These are phyloP conservation scores for Apiotrichum mycotoxinovorans DNA, from an alignment of 1,284 basidiomycete species.

Conservation along the genomic window DNA sequence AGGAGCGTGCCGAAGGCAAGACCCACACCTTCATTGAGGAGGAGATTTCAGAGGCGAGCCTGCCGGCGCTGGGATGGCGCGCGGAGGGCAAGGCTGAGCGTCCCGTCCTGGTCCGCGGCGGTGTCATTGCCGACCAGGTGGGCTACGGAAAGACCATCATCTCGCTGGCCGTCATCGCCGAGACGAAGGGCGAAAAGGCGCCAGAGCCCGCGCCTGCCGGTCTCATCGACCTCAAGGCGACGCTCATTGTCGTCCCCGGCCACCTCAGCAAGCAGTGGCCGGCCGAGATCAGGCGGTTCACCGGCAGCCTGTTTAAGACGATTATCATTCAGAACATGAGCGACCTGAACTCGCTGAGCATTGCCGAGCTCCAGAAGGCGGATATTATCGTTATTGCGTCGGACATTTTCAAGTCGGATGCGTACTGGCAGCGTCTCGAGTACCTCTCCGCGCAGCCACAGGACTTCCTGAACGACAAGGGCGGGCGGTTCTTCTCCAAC, in stretches of 20 bases:
- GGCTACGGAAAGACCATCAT: conserved; percentile 97
- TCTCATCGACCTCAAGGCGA: conserved; percentile 66
- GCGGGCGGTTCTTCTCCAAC: conserved; percentile 84
- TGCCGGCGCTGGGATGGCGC: conserved; percentile 84
- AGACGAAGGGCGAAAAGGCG: conserved; percentile 57
- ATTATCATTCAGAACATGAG: conserved; percentile 63
- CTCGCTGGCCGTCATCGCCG: conserved; percentile 73
- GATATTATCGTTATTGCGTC: conserved; percentile 86
- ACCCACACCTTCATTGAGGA: conserved; percentile 76
- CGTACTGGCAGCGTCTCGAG: conserved; percentile 59
- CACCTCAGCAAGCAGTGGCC: conserved; percentile 88
- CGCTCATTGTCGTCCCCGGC: conserved; percentile 80
- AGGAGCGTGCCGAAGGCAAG: conserved; percentile 64
- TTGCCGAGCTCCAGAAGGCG: conserved; percentile 71
- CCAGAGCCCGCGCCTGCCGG: conserved; percentile 52
- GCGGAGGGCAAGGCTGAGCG: conserved; percentile 85
- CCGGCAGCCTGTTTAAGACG: conserved; percentile 56
- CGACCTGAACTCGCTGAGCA: conserved; percentile 70
- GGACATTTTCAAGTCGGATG: conserved; percentile 71
- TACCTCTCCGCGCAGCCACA: conserved; percentile 57
- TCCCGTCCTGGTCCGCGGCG: conserved; percentile 71
- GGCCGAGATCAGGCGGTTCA: conserved; percentile 78
- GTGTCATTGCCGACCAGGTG: conserved; percentile 91
- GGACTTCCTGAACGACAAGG: conserved; percentile 39
- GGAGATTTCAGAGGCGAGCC: conserved; percentile 84